Conservation (phyloP, 306 rosid genomes). For the Cicer bijugum region DNA sequence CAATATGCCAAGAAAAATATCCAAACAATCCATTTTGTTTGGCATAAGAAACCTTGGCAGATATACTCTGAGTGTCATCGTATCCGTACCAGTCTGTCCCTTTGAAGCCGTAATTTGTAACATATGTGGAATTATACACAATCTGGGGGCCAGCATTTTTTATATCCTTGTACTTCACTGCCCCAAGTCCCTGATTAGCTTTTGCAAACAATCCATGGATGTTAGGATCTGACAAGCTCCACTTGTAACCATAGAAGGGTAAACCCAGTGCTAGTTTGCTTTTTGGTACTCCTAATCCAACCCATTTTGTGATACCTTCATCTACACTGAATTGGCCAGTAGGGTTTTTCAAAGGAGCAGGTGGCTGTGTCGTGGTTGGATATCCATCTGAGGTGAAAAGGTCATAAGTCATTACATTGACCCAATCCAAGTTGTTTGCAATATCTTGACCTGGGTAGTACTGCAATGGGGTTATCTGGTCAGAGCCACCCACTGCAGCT, state of each 20-base stretch:
- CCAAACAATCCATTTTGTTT: slow-evolving; percentile 44
- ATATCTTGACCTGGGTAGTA: slow-evolving; percentile 37
- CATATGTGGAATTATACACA: slow-evolving; percentile 45
- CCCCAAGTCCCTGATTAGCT: slow-evolving; percentile 43
- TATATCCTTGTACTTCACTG: slow-evolving; percentile 45
- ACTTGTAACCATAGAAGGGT: slow-evolving; percentile 56
- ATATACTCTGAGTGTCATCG: slow-evolving; percentile 51
- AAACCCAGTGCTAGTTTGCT: slow-evolving; percentile 40
- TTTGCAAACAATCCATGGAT: slow-evolving; percentile 35
- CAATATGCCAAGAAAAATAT: slow-evolving; percentile 49
- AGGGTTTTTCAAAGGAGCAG: slow-evolving; percentile 38
- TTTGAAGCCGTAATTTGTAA: slow-evolving; percentile 46
- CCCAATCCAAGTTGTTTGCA: slow-evolving; percentile 49
- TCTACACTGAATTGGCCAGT: slow-evolving; percentile 30
- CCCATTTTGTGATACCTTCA: slow-evolving; percentile 38
- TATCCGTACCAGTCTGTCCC: slow-evolving; percentile 55
- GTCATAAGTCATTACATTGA: slow-evolving; percentile 47
- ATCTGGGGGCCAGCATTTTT: slow-evolving; percentile 13
- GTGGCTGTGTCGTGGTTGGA: slow-evolving; percentile 27
- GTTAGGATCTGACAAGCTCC: slow-evolving; percentile 48
- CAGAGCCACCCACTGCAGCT: slow-evolving; percentile 50
- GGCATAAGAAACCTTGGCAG: slow-evolving; percentile 51
- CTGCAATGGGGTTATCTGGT: slow-evolving; percentile 39
- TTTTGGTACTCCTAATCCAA: slow-evolving; percentile 9
- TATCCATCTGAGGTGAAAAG: slow-evolving; percentile 13